Evolutionary conservation across 2,329 filamentous ascomycete genomes (phyloP).

Genomic region (Cladosporium sp.): DNA sequence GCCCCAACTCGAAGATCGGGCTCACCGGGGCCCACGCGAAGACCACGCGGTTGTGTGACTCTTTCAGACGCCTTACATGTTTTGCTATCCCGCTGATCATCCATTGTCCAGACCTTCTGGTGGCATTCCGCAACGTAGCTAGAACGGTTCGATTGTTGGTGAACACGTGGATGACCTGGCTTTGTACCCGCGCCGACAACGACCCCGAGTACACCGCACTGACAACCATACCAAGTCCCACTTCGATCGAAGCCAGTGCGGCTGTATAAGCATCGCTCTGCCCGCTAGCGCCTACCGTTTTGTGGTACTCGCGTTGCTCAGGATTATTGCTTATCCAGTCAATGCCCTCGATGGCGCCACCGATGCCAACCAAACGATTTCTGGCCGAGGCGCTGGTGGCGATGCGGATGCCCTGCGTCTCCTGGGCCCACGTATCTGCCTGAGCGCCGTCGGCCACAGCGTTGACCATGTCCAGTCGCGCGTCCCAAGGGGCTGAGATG

Average conservation of each 20-base stretch:
- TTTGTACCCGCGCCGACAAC: background rate
- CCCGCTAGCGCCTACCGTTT: background rate
- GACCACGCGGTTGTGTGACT: background rate
- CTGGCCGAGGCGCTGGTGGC: conserved; percentile 3
- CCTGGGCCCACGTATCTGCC: background rate
- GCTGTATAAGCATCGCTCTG: background rate
- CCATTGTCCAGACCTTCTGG: too few species aligned
- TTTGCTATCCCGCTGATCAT: background rate
- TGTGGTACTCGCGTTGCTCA: background rate
- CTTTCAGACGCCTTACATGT: background rate
- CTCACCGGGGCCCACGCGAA: too few species aligned
- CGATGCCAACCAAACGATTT: background rate
- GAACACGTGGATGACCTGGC: background rate
- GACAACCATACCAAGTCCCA: background rate
- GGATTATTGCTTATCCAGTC: background rate
- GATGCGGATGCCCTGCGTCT: background rate
- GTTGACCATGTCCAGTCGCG: background rate
- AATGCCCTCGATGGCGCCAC: background rate
- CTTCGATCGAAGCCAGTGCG: conserved; percentile 1
- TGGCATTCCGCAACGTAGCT: background rate
- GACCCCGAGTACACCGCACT: background rate
- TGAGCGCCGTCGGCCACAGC: background rate
- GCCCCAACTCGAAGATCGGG: background rate
- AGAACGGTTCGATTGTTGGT: background rate
- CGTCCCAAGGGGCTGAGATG: conserved; percentile 4